These are phyloP conservation scores for Cercospora sp. DNA, from an alignment of 2,329 filamentous ascomycete genomes.

Conservation along the genomic window DNA sequence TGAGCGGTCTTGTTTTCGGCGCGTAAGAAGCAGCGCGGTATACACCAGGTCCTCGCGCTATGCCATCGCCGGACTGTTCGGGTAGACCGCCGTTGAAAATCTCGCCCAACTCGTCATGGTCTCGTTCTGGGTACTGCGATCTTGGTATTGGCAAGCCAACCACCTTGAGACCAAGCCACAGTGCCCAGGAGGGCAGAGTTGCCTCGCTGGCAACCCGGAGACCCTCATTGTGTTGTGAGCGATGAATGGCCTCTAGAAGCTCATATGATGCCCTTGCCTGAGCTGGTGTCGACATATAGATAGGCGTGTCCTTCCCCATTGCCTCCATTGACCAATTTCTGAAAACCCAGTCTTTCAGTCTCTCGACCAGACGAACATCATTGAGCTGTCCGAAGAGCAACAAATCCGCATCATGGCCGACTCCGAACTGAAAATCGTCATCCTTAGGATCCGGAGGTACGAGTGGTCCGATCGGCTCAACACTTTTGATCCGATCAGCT, in stretches of 20 bases:
- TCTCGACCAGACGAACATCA: slow-evolving; percentile 54
- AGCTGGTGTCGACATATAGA: slow-evolving; percentile 65
- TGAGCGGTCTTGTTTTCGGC: slow-evolving; percentile 26
- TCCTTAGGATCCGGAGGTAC: slow-evolving; percentile 55
- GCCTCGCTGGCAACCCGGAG: slow-evolving; percentile 67
- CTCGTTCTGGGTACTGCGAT: slow-evolving; percentile 36
- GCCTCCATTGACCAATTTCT: slow-evolving; percentile 39
- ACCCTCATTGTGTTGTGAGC: slow-evolving; percentile 33
- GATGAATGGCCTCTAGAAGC: slow-evolving; percentile 6
- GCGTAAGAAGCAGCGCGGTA: slow-evolving; percentile 34
- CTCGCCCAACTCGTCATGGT: slow-evolving; percentile 23
- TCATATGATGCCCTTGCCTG: slow-evolving; percentile 65
- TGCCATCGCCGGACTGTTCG: slow-evolving; percentile 3
- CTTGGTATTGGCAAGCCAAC: slow-evolving; percentile 51
- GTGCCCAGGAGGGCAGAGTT: slow-evolving; percentile 74
- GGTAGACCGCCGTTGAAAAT: not conserved
- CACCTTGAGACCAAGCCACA: slow-evolving; percentile 74
- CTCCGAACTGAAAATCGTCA: slow-evolving; percentile 69
- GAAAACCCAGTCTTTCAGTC: slow-evolving; percentile 38
- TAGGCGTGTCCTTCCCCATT: slow-evolving; percentile 49
- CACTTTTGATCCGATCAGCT: slow-evolving; percentile 49
- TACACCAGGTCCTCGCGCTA: slow-evolving; percentile 3
- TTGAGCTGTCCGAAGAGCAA: slow-evolving; percentile 70
- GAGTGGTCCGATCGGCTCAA: slow-evolving; percentile 60
- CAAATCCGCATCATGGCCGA: slow-evolving; percentile 70